These are phyloP conservation scores for Azolla pinnata DNA, from an alignment of 75 land plant genomes.

Conservation along the genomic window DNA sequence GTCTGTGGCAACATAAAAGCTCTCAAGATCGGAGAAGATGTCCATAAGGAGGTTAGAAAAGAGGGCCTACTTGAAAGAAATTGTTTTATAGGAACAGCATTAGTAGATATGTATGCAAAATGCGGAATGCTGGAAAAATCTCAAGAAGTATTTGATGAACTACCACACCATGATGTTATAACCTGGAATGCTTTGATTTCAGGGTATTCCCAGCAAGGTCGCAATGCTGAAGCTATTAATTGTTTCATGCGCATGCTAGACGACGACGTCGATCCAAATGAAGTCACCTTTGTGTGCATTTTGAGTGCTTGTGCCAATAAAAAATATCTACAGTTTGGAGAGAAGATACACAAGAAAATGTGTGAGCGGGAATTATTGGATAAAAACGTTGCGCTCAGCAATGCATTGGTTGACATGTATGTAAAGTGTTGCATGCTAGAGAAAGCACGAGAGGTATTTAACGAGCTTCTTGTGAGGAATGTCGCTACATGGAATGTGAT, in stretches of 20 bases:
- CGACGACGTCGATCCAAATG: constrained; percentile 33
- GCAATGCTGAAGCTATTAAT: constrained; percentile 29
- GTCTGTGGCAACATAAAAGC: constrained; percentile 1
- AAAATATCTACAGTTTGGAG: constrained; percentile 26
- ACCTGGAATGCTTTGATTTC: constrained; percentile 64
- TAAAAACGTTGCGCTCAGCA: constrained; percentile 36
- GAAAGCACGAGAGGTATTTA: constrained; percentile 4
- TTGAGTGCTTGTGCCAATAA: constrained; percentile 47
- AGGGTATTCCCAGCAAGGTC: constrained; percentile 40
- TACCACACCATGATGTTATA: constrained; percentile 44
- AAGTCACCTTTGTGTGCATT: constrained; percentile 35
- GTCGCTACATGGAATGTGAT: constrained; percentile 14
- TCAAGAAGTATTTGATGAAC: constrained; percentile 19
- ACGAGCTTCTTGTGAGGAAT: constrained; percentile 5
- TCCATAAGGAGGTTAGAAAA: background rate
- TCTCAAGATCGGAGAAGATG: background rate
- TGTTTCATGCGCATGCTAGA: constrained; percentile 38
- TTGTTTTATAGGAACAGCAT: background rate
- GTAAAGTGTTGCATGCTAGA: constrained; percentile 26
- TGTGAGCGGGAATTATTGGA: constrained; percentile 11
- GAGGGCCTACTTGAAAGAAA: background rate
- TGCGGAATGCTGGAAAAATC: constrained; percentile 41
- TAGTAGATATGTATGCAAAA: constrained; percentile 19
- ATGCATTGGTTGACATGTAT: constrained; percentile 68
- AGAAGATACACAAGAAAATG: constrained; percentile 39